A percentile compares a stretch with the other conserved stretches of the same genome.
Evolutionary conservation across 371 early-diverging fungal genomes (phyloP).

Genomic region (Basidiobolus meristosporus): DNA sequence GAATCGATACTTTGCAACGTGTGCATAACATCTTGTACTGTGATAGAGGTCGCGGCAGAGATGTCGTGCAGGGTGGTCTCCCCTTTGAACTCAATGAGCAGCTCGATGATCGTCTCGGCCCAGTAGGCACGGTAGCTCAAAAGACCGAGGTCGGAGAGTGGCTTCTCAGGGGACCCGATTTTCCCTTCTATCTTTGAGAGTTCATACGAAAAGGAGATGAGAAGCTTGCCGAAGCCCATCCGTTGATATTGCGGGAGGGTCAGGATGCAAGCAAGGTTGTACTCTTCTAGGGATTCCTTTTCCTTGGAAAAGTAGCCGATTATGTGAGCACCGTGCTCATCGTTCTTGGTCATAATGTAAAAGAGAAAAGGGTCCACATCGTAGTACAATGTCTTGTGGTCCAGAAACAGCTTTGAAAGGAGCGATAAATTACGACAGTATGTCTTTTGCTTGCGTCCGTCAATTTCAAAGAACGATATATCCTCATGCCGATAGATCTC

Average conservation of each 20-base stretch:
- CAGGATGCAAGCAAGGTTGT: conserved; percentile 99
- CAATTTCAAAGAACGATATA: conserved; percentile 83
- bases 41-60: conserved; percentile 68
- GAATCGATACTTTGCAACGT: conserved; percentile 85
- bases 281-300: conserved; percentile 85
- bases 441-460: conserved; percentile 71
- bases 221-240: conserved; percentile 90
- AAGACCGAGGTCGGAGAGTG: conserved; percentile 95
- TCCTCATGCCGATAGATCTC: conserved; percentile 79
- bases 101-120: conserved; percentile 65
- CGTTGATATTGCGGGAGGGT: conserved; percentile 98
- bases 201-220: conserved; percentile 96
- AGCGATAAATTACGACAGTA: conserved; percentile 85
- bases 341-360: conserved; percentile 79
- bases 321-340: conserved; percentile 71
- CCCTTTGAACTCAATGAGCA: conserved; percentile 15
- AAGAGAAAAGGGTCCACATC: conserved; percentile 98
- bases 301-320: conserved; percentile 99
- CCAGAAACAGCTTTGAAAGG: conserved; percentile 91
- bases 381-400: conserved; percentile 99
- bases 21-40: conserved; percentile 84
- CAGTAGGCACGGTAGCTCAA: conserved; percentile 93
- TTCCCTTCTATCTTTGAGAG: conserved; percentile 90
- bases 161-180: conserved; percentile 97
- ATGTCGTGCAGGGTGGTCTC: conserved; percentile 64